Percentiles rank a stretch among this genome's conserved stretches.
These are phyloP conservation scores for Eleusine indica DNA, from an alignment of 176 grass and related monocot species.

Conservation along the genomic window DNA sequence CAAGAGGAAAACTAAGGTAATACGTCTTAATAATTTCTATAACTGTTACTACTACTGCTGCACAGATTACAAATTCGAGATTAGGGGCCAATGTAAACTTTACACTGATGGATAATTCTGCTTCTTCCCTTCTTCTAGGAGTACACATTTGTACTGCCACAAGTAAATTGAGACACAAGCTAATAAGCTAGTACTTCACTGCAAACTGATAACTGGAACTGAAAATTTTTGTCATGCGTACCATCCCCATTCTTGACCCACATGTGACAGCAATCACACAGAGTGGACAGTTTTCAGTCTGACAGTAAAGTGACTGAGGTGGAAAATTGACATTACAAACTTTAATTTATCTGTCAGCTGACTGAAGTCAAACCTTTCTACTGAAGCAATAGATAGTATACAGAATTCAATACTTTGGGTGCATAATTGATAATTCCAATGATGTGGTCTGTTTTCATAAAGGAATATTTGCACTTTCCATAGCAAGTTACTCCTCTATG, in stretches of 20 bases:
- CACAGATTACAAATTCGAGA: not conserved
- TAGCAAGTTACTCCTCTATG: not conserved
- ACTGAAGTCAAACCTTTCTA: not conserved
- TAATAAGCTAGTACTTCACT: not conserved
- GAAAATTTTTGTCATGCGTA: not conserved
- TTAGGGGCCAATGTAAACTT: too few species aligned
- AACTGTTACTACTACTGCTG: not conserved
- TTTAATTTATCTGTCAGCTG: not conserved
- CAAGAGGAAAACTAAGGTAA: constrained; percentile 92
- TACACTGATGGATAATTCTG: too few species aligned
- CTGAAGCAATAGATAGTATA: too few species aligned
- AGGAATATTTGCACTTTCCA: not conserved
- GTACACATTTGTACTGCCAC: too few species aligned
- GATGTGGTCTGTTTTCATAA: not conserved
- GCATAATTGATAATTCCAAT: not conserved
- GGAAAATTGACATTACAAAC: too few species aligned
- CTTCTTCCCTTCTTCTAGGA: too few species aligned
- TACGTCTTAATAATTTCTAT: not conserved
- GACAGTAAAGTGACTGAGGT: too few species aligned
- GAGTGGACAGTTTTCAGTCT: too few species aligned
- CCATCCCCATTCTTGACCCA: not conserved
- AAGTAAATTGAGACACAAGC: not conserved
- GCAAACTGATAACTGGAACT: not conserved
- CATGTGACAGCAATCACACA: too few species aligned
- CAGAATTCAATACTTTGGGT: constrained; percentile 19